Evolutionary conservation across 73 alveolate species (phyloP), one percentile per base, ranked within the genome.

Genomic region (Tetrahymena malaccensis): DNA sequence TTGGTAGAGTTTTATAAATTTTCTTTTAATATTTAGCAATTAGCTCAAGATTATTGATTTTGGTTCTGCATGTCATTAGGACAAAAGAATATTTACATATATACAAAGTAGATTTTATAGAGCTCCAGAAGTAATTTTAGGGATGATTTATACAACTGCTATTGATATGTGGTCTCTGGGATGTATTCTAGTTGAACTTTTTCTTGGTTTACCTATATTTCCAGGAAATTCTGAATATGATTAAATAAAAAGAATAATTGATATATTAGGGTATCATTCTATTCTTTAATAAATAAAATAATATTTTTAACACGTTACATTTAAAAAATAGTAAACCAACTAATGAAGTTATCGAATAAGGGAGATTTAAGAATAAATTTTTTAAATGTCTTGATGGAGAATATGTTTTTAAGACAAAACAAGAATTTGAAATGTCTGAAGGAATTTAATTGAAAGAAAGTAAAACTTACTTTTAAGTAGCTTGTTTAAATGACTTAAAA

Each of bases 111-210:
- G 97, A 89, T 95, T 95, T 70, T 95, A 95, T 34, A 95, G 97
- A 89, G 97, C 97, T 44, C 97, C 97, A 34, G 97, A 95, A 93
- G 94, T 95, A 13, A 95, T 95, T 34, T 43, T 95, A 56, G 95
- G 94, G 35, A 85, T 44, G 84, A 17, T 43, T 43, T 89, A 85
- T 25, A 34, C 56, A 85, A 94, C 43, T 35, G 94, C 93, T 33
- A 95, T 95, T 43, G 97, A 95, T 95, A 95, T 95, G 33, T 95
- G 97, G 97, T 85, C 95, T 85, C 70, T 95, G 8, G 97, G 97
- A 33, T 95, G 97, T 37, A 95, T 95, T 17, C 93, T 94, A 34
- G 97, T 95, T 11, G 97, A 95, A 55, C 85, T 95, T 34, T 56
- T 95, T 85, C 94, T 25, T 9, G 97, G 97, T 34, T 38, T 31